Conservation (phyloP, 1,139 yeast genomes). For the Martiniozyma asiatica region DNA sequence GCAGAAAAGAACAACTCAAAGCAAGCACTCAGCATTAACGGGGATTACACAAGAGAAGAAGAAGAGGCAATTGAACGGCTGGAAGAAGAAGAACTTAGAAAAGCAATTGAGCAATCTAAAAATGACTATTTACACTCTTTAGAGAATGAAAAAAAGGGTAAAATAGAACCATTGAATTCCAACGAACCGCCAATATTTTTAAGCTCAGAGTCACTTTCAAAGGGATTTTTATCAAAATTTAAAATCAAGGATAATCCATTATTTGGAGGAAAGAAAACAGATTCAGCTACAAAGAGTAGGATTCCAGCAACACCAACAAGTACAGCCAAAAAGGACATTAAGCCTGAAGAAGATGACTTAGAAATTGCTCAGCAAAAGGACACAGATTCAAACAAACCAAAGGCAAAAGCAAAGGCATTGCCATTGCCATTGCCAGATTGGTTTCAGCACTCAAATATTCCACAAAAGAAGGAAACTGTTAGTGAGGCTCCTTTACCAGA, state of each 20-base stretch:
- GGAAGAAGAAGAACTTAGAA: slow-evolving; percentile 25
- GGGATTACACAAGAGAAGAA: slow-evolving; percentile 7
- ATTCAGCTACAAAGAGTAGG: too few relatives aligned
- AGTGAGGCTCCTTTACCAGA: too few relatives aligned
- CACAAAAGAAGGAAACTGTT: slow-evolving; percentile 1
- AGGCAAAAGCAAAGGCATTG: slow-evolving; percentile 7
- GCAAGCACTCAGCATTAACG: neutral
- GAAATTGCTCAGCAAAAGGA: neutral
- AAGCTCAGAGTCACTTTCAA: slow-evolving; percentile 9
- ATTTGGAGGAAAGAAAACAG: slow-evolving; percentile 4
- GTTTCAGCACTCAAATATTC: slow-evolving; percentile 8
- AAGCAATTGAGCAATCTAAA: slow-evolving; percentile 34
- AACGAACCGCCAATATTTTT: slow-evolving; percentile 17
- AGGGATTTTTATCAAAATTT: slow-evolving; percentile 9
- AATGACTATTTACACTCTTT: slow-evolving; percentile 16
- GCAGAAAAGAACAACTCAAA: slow-evolving; percentile 17
- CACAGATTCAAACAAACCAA: too few relatives aligned
- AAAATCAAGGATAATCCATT: slow-evolving; percentile 9
- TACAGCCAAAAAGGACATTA: too few relatives aligned
- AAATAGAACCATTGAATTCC: neutral
- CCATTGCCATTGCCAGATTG: slow-evolving; percentile 13
- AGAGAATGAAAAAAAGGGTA: slow-evolving; percentile 8
- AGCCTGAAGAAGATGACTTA: neutral
- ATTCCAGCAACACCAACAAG: too few relatives aligned
- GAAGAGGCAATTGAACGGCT: slow-evolving; percentile 11